Conservation (phyloP, 805 yeast genomes). For the Cyberlindnera euphorbiiphila region DNA sequence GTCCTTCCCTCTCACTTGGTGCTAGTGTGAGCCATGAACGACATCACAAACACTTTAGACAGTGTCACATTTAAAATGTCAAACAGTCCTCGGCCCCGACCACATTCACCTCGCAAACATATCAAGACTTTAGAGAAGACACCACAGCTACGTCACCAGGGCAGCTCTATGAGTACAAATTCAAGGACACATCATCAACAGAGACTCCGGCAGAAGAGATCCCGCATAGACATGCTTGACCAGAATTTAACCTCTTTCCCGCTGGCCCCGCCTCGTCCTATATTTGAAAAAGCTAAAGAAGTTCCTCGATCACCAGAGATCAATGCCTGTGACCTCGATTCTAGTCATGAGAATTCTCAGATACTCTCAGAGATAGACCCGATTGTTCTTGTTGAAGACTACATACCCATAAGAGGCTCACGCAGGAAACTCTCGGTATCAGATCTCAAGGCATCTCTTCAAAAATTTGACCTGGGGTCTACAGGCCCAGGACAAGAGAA, state of each 20-base stretch:
- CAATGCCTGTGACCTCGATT: constrained; percentile 13
- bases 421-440: constrained; percentile 31
- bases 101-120: neutral
- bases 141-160: constrained; percentile 1
- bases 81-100: no score
- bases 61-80: no score
- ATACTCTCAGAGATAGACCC: constrained; percentile 25
- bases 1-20: neutral
- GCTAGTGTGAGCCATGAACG: constrained; percentile 9
- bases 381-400: constrained; percentile 53
- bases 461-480: constrained; percentile 4
- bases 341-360: constrained; percentile 14
- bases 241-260: constrained; percentile 36
- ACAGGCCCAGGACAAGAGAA: constrained; percentile 2
- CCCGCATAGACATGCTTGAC: constrained; percentile 38
- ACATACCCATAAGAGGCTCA: constrained; percentile 31
- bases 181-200: neutral
- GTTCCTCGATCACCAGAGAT: constrained; percentile 18
- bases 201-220: constrained; percentile 16
- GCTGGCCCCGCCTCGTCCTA: constrained; percentile 30
- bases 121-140: neutral
- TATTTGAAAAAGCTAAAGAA: constrained; percentile 9
- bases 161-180: neutral
- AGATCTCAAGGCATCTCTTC: constrained; percentile 32
- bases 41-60: constrained; percentile 17